A percentile compares a stretch with the other conserved stretches of the same genome.
These are phyloP conservation scores for Rhytidiadelphus loreus DNA, from an alignment of 225 moss, liverwort and hornwort species.

Conservation along the genomic window DNA sequence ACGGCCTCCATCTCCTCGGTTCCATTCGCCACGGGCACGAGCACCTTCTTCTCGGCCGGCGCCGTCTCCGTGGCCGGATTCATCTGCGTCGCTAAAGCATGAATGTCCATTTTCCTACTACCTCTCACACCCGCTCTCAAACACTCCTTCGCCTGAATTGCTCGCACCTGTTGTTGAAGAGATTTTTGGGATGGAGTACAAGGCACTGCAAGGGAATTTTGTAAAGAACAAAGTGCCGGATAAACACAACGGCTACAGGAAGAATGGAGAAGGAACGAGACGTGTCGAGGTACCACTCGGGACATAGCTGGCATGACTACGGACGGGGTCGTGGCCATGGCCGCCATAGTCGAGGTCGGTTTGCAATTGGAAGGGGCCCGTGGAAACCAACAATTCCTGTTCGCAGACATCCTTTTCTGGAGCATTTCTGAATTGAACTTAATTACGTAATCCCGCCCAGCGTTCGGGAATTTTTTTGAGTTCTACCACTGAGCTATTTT, in stretches of 20 bases:
- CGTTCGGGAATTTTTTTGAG: not conserved
- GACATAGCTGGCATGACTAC: not conserved
- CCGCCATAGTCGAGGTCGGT: not conserved
- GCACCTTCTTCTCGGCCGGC: conserved; percentile 31
- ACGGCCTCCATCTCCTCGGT: conserved; percentile 97
- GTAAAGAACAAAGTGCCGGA: not conserved
- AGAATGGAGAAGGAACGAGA: not conserved
- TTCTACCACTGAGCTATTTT: no score
- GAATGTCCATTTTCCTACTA: conserved; percentile 11
- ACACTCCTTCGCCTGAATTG: not conserved
- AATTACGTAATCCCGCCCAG: not conserved
- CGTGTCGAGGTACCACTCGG: not conserved
- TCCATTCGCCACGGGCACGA: conserved; percentile 79
- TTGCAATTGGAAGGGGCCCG: not conserved
- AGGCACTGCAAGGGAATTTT: not conserved
- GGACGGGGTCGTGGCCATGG: not conserved
- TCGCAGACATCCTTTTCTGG: not conserved
- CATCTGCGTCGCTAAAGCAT: conserved; percentile 17
- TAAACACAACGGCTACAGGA: not conserved
- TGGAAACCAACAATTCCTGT: not conserved
- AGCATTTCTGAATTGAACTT: not conserved
- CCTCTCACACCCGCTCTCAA: not conserved
- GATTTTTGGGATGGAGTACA: not conserved
- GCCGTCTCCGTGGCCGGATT: conserved; percentile 16
- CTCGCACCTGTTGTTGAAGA: not conserved